Base-by-base conservation (phyloP, 2,329 filamentous ascomycete species). In the Dactylellina sp. region DNA sequence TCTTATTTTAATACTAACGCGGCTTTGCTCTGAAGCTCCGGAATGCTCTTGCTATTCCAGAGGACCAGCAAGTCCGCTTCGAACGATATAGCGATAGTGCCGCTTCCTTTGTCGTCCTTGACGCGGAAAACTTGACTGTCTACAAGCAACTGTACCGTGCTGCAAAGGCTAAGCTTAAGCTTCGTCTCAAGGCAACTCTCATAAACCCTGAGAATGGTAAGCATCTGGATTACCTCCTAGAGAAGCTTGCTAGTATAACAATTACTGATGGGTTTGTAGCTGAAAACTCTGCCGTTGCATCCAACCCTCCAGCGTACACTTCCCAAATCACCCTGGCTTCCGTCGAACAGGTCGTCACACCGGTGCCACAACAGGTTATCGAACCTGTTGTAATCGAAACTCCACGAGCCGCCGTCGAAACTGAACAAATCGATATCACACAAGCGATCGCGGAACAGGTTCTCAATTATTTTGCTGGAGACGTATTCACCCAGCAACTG, bases 121-220 rank as follows among this genome's bases (percentile, higher is more conserved):
- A 97, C 81, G 84, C 88, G 75, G 85, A 85, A 80, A 96, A 97
- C 80, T 83, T 87, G 7, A 85, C 91, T 49, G 91, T 96, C 79
- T 99, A 97, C 86, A 98, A 97, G 85, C 95, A 97, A 81, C 89
- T 99, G 44, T 94, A 95, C 81, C 90, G 95, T 79, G 95, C 95
- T 77, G 95, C 95, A 76, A 99, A 97, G 85, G 95, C 95, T 39
- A 99, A 99, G 86, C 89, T 93, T 77, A 99, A 98, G 89, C 89
- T 99, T 78, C 93, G 95, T 82, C 87, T 99, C 71, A 91, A 89
- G 77, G 89, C 91, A 39, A 89, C 87, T 14, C 79, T 85, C 35
- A 80, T 82, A 59, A 78, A 81, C 42, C 76, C 66, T 46, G 65
- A 80, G 79, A 71, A 76, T 80, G 14, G 81, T 82, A 64, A 79